Conservation (phyloP, 352 stramenopile genomes). For the Phytopythium ostracodes region DNA sequence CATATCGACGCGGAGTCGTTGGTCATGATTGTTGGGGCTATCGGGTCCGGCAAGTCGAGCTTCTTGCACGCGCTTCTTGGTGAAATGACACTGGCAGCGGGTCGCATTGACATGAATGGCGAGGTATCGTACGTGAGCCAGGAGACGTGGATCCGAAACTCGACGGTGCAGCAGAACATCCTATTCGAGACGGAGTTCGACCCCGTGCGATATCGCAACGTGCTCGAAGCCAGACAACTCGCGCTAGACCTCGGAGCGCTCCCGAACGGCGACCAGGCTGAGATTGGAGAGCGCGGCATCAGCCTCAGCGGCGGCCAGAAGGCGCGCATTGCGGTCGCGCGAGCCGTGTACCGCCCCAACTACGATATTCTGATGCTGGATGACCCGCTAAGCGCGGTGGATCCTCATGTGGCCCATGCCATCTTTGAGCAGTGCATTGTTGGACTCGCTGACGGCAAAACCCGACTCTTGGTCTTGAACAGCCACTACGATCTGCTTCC, state of each 20-base stretch:
- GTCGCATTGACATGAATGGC: background rate
- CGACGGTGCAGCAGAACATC: conserved; percentile 31
- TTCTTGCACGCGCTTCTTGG: conserved; percentile 31
- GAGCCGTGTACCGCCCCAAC: conserved; percentile 81
- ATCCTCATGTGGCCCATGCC: conserved; percentile 91
- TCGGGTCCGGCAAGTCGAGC: conserved; percentile 56
- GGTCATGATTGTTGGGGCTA: conserved; percentile 46
- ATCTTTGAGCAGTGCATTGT: conserved; percentile 88
- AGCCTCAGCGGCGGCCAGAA: conserved; percentile 95
- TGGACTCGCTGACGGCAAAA: conserved; percentile 40
- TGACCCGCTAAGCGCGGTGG: conserved; percentile 90
- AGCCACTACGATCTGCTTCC: conserved; percentile 84
- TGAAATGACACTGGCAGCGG: background rate
- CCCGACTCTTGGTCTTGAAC: conserved; percentile 91
- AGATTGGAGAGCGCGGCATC: conserved; percentile 95
- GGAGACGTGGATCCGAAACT: conserved; percentile 35
- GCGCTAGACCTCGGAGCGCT: conserved; percentile 83
- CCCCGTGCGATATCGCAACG: conserved; percentile 25
- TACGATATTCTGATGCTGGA: conserved; percentile 92
- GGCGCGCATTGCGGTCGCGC: conserved; percentile 77
- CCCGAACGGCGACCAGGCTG: conserved; percentile 86
- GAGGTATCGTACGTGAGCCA: conserved; percentile 34
- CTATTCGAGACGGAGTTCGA: conserved; percentile 29
- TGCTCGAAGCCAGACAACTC: conserved; percentile 81
- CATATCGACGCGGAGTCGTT: conserved; percentile 47